phyloP scores from a whole-genome alignment of 768 basidiomycete species.

The Tulasnella sp. region DNA sequence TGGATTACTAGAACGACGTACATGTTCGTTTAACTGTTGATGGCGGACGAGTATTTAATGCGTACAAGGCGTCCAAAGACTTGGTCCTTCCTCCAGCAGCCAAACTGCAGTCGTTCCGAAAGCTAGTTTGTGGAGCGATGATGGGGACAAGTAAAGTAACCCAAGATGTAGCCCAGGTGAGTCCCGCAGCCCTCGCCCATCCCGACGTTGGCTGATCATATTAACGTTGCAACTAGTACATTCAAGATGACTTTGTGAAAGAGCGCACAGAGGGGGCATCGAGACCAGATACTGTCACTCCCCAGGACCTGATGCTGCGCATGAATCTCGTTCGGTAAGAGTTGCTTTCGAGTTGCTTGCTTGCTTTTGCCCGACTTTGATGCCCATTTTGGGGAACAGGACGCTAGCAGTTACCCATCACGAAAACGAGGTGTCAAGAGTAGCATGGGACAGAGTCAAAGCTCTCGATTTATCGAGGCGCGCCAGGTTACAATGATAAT shows the following conservation, averaged over 20 bases:
- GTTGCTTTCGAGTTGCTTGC: neutral
- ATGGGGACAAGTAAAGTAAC: slow-evolving; percentile 52
- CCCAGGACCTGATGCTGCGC: slow-evolving; percentile 61
- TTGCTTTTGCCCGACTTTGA: slow-evolving; percentile 7
- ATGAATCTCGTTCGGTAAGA: slow-evolving; percentile 68
- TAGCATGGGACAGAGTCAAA: slow-evolving; percentile 63
- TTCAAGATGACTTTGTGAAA: slow-evolving; percentile 69
- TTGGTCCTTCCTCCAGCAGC: slow-evolving; percentile 47
- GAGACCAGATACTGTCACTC: slow-evolving; percentile 40
- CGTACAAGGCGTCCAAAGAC: slow-evolving; percentile 50
- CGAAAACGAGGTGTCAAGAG: slow-evolving; percentile 50
- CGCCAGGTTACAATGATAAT: neutral
- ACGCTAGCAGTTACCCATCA: slow-evolving; percentile 60
- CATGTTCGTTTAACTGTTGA: neutral
- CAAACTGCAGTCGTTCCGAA: slow-evolving; percentile 53
- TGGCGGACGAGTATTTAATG: slow-evolving; percentile 18
- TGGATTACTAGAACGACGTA: neutral
- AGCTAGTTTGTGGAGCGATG: slow-evolving; percentile 59
- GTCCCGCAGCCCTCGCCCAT: slow-evolving; percentile 21
- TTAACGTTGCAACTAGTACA: slow-evolving; percentile 46
- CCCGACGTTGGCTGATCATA: neutral
- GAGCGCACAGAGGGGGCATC: slow-evolving; percentile 37
- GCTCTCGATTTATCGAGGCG: slow-evolving; percentile 49
- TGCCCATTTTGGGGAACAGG: slow-evolving; percentile 38
- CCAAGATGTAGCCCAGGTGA: slow-evolving; percentile 58